phyloP scores from a whole-genome alignment of 176 grass and related monocot species.

The Tillandsia leiboldiana region DNA sequence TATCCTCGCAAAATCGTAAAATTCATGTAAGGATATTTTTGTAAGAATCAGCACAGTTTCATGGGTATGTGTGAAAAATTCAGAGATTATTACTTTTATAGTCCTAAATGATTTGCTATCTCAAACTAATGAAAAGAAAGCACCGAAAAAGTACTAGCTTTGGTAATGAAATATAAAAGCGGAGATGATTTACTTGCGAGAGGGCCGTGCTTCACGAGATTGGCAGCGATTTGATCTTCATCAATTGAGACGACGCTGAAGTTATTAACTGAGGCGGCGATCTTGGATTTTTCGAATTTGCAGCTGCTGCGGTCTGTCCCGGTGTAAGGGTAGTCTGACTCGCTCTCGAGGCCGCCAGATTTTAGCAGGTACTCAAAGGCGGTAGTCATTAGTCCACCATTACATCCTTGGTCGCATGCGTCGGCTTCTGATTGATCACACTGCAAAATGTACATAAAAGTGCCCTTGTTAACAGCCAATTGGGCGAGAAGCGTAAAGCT shows the following conservation, averaged over 20 bases:
- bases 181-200: conserved; percentile 51
- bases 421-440: conserved; percentile 57
- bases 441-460: conserved; percentile 24
- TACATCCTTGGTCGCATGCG: conserved; percentile 62
- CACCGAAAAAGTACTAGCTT: background rate
- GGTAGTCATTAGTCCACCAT: conserved; percentile 83
- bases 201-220: conserved; percentile 67
- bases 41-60: too few species aligned
- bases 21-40: too few species aligned
- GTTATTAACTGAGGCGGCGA: conserved; percentile 58
- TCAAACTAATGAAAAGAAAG: background rate
- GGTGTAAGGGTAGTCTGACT: conserved; percentile 64
- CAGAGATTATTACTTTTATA: too few species aligned
- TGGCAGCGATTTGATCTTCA: conserved; percentile 72
- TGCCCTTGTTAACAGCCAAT: background rate
- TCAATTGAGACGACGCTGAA: conserved; percentile 55
- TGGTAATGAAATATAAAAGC: background rate
- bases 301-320: conserved; percentile 30
- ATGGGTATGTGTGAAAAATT: too few species aligned
- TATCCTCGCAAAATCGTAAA: too few species aligned
- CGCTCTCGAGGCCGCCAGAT: conserved; percentile 52
- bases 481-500: too few species aligned
- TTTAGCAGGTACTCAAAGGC: conserved; percentile 63
- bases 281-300: conserved; percentile 77
- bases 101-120: background rate